Base-by-base conservation (phyloP, 345 rosid genomes). In the Litchi chinensis region DNA sequence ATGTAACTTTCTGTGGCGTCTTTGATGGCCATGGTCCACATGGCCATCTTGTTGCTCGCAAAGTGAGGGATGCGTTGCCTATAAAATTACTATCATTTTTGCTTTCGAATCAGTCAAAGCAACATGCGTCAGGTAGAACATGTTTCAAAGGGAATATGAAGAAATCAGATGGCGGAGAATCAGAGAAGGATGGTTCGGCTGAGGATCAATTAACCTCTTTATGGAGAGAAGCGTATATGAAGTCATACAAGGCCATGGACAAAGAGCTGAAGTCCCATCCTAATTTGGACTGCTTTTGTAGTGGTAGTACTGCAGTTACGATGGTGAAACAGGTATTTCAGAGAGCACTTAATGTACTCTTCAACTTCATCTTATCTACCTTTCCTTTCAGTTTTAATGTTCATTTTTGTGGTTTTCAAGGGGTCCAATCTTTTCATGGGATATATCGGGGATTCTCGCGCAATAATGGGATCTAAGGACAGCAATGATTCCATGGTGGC, bases 21-120 rank as follows among this genome's bases (percentile, higher is more conserved):
- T 97, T 97, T 79, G 99, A 97, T 87, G 99, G 99, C 79, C 99
- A 97, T 81, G 99, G 99, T 72, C 99, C 99, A 52, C 92, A 93
- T 73, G 99, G 99, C 62, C 99, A 97, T 89, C 98, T 91, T 66
- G 99, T 97, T 78, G 92, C 99, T 39, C 94, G 93, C 79, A 96
- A 91, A 88, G 99, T 96, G 76, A 93, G 98, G 87, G 99, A 96
- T 73, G 82, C 92, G 67, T 82, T 96, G 82, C 99, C 99, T 16
- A 82, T 92, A 24, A 96, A 92, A 85, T 86, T 96, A 74, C 82
- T 90, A 62, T 90, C 97, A 12, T 85, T 88, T 76, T 66, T 91
- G 86, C 86, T 86, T 62, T 88, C 97, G 13, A 41, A 70, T 76
- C 88, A 83, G 77, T 86, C 88, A 0, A 90, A 85, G 87, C 92